Percentiles rank a stretch among this genome's conserved stretches.
These are phyloP conservation scores for Naganishia vishniacii DNA, from an alignment of 768 basidiomycete genomes.

Conservation along the genomic window DNA sequence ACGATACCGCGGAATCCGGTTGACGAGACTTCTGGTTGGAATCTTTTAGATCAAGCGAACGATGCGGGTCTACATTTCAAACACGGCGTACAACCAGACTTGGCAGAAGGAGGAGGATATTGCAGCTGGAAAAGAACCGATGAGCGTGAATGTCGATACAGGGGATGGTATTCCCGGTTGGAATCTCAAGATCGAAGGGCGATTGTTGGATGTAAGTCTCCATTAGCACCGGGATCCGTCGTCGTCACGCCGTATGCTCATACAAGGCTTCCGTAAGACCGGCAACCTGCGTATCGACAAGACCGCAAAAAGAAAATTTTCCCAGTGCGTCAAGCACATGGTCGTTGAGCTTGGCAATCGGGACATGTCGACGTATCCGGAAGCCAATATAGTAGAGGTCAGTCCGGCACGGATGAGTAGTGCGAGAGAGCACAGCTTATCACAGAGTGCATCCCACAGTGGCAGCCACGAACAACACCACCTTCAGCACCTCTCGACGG, in stretches of 20 bases:
- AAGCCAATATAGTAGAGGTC: conserved; percentile 86
- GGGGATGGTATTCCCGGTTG: conserved; percentile 86
- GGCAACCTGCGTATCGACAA: conserved; percentile 46
- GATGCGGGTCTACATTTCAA: conserved; percentile 76
- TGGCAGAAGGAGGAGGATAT: conserved; percentile 60
- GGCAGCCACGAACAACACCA: conserved; percentile 45
- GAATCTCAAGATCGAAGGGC: conserved; percentile 79
- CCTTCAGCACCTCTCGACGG: conserved; percentile 64
- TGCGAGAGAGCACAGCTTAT: background rate
- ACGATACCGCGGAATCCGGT: no score
- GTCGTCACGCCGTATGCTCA: no score
- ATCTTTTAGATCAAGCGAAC: conserved; percentile 68
- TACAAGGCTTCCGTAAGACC: conserved; percentile 31
- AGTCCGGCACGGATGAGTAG: conserved; percentile 27
- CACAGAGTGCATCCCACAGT: conserved; percentile 33
- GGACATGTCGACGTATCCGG: conserved; percentile 71
- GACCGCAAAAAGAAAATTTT: conserved; percentile 64
- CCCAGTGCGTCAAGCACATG: conserved; percentile 75
- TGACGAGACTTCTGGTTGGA: background rate
- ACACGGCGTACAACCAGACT: conserved; percentile 73
- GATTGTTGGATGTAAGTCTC: conserved; percentile 57
- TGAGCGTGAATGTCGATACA: conserved; percentile 56
- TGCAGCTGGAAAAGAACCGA: conserved; percentile 11
- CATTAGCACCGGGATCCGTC: background rate
- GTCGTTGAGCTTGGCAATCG: conserved; percentile 75